Base-by-base conservation (phyloP, 2,329 filamentous ascomycete species). In the Aureobasidium sp. region DNA sequence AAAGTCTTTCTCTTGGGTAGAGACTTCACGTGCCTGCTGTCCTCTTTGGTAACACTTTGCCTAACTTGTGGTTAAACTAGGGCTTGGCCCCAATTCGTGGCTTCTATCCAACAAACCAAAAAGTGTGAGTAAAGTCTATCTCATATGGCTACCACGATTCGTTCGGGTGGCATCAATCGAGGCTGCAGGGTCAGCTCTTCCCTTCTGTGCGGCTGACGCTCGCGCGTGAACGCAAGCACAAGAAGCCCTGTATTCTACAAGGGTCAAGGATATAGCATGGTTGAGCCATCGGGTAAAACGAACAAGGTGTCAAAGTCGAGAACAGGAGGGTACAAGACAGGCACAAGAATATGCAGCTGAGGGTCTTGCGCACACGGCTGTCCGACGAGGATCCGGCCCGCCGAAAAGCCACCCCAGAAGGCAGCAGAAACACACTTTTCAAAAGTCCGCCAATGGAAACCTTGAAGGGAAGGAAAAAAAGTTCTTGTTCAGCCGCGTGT, bases 391-490 rank as follows among this genome's bases (percentile, higher is more conserved):
- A 22, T 44, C 22, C 51, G 36, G 51, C 51, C 51, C 29, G 31
- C 20, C 9, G 9, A 29, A 42, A 53, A 27, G 49, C 34, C 20
- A 53, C 49, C 20, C 12, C 15, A 31, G 27, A 56, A 42, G 22
- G 34, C 22, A 37, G 17, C 34, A 20, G 34, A 55, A 42, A 44
- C 36, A 39, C 39, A 55, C 51, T 31, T 41, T 42, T 15, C 36
- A n/a, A 53, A 45, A 45, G 53, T 57, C 53, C 53, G 53, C 53
- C 53, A 57, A 57, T 57, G 17, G 27, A 45, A 57, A 57, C 53
- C 53, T 57, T 45, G 53, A 31, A 37, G 25, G 31, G 3, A 25
- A 20, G 25, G 12, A 11, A 17, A 22, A 37, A 15, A 17, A 27
- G 20, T 42, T 42, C 25, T 45, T 45, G 14, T 57, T 45, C 53